Evolutionary conservation across 2,329 filamentous ascomycete genomes (phyloP).

Genomic region (Fusarium xylarioides): DNA sequence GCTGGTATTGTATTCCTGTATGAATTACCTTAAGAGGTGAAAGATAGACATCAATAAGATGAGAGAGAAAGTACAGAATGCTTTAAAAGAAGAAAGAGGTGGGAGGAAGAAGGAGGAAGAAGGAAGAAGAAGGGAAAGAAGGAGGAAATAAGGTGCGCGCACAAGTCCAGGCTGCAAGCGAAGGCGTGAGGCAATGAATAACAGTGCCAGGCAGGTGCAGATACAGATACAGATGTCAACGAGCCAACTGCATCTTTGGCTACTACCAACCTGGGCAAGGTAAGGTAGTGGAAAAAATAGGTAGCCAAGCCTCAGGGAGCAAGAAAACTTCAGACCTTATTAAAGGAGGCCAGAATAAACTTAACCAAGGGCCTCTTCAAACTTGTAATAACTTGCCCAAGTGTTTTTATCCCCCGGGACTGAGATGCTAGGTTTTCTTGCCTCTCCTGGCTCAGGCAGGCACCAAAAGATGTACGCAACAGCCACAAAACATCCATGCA

Average conservation of each 20-base stretch:
- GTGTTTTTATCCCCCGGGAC: background rate
- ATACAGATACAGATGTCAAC: background rate
- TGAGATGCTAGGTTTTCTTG: background rate
- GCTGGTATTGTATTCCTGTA: background rate
- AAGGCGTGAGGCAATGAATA: background rate
- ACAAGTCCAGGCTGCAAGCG: background rate
- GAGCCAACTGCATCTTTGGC: background rate
- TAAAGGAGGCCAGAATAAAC: background rate
- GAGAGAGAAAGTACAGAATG: background rate
- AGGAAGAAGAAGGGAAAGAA: background rate
- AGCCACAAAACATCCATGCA: conserved; percentile 7
- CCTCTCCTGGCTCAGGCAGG: background rate
- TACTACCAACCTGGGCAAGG: background rate
- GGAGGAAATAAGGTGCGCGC: background rate
- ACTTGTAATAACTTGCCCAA: background rate
- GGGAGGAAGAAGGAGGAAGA: background rate
- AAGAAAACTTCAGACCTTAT: background rate
- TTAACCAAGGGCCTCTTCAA: background rate
- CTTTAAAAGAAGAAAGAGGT: background rate
- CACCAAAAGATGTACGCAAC: background rate
- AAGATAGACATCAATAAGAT: background rate
- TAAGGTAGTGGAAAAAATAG: background rate
- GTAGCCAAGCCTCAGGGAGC: background rate
- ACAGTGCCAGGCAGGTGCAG: background rate
- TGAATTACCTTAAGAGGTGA: background rate